Conservation (phyloP, 2,329 filamentous ascomycete species). For the Aureobasidium sp. region DNA sequence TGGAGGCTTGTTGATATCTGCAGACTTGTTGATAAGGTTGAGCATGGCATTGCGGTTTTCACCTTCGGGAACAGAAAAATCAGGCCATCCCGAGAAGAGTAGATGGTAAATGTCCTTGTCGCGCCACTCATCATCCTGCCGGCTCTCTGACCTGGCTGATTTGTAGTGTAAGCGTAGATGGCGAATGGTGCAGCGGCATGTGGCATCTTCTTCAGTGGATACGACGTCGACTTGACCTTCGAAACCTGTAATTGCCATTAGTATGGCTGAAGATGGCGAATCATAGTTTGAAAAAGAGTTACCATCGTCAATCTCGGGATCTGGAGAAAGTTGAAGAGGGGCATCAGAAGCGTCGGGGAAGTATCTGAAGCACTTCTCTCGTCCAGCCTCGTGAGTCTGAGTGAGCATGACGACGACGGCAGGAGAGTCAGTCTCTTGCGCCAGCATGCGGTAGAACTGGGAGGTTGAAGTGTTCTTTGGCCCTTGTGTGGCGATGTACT, state of each 20-base stretch:
- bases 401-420: constrained; percentile 93
- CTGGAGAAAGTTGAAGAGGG: constrained; percentile 26
- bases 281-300: neutral
- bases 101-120: constrained; percentile 72
- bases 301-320: constrained; percentile 24
- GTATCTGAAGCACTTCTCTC: constrained; percentile 85
- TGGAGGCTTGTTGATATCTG: constrained; percentile 45
- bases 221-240: constrained; percentile 60
- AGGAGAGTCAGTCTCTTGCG: constrained; percentile 60
- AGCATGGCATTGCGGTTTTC: constrained; percentile 62
- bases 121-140: constrained; percentile 34
- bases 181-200: constrained; percentile 61
- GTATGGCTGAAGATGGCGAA: no score
- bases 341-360: constrained; percentile 52
- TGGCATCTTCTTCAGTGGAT: constrained; percentile 48
- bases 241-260: constrained; percentile 38
- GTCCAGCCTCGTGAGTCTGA: constrained; percentile 68
- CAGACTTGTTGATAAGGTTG: constrained; percentile 61
- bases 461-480: constrained; percentile 69
- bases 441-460: constrained; percentile 94
- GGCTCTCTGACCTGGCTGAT: constrained; percentile 28
- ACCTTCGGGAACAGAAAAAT: constrained; percentile 73
- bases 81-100: constrained; percentile 81
- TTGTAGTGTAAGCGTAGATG: constrained; percentile 51
- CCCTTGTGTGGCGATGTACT: constrained; percentile 85